phyloP scores from a whole-genome alignment of 2,329 filamentous ascomycete species.

The Pezicula neosporulosa region DNA sequence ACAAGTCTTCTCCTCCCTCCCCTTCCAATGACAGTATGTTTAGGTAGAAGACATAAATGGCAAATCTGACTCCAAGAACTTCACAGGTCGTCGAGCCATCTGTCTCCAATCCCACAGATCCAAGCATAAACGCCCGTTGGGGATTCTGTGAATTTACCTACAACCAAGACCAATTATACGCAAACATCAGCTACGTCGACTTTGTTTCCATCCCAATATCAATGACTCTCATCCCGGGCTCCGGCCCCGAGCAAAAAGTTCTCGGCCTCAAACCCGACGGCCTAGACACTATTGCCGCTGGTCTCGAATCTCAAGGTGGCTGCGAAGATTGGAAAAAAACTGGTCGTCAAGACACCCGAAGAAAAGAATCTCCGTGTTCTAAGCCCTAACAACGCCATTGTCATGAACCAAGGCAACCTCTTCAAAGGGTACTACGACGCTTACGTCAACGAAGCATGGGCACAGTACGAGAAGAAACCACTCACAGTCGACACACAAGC shows the following conservation, averaged over 20 bases:
- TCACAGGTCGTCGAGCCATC: conserved; percentile 63
- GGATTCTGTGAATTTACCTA: conserved; percentile 68
- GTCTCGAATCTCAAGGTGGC: conserved; percentile 56
- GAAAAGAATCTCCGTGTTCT: conserved; percentile 35
- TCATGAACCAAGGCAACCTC: conserved; percentile 33
- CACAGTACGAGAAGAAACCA: conserved; percentile 32
- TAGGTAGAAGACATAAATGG: too few relatives aligned
- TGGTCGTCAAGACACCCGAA: conserved; percentile 28
- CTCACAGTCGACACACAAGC: conserved; percentile 65
- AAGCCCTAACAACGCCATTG: conserved; percentile 33
- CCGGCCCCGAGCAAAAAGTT: conserved; percentile 41
- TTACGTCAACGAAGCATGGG: conserved; percentile 43
- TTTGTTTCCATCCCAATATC: conserved; percentile 64
- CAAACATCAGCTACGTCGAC: conserved; percentile 72
- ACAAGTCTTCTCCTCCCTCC: too few relatives aligned
- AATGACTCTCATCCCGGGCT: conserved; percentile 40
- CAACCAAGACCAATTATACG: conserved; percentile 57
- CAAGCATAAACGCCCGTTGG: conserved; percentile 60
- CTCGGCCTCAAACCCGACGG: conserved; percentile 54
- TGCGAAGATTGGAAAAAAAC: conserved; percentile 58
- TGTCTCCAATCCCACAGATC: conserved; percentile 61
- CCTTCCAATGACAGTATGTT: too few relatives aligned
- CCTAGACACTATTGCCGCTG: conserved; percentile 49
- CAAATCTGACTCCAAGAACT: too few relatives aligned
- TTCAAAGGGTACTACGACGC: conserved; percentile 39